These are phyloP conservation scores for Wickerhamomyces subpelliculosus DNA, from an alignment of 805 yeast genomes.

Conservation along the genomic window DNA sequence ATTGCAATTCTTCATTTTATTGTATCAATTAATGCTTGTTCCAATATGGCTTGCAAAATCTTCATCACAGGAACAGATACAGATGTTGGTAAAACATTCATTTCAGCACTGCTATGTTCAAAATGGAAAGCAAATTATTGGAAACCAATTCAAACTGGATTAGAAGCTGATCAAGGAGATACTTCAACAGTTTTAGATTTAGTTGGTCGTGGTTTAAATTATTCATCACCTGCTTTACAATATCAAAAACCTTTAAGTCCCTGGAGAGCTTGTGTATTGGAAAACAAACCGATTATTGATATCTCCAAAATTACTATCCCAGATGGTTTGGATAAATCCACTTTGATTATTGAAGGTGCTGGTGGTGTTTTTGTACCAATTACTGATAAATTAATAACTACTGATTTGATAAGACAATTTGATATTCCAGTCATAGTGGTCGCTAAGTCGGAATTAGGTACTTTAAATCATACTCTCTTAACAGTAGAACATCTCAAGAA, in stretches of 20 bases:
- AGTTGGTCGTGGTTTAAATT: slow-evolving; percentile 4
- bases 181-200: slow-evolving; percentile 11
- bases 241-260: slow-evolving; percentile 23
- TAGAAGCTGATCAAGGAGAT: slow-evolving; percentile 22
- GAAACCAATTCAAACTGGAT: slow-evolving; percentile 27
- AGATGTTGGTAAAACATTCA: slow-evolving; percentile 26
- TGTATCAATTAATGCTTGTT: too few relatives aligned
- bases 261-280: slow-evolving; percentile 19
- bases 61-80: slow-evolving; percentile 28
- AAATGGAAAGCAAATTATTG: slow-evolving; percentile 24
- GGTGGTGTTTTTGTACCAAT: slow-evolving; percentile 25
- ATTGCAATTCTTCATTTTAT: too few relatives aligned
- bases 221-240: slow-evolving; percentile 13
- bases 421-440: slow-evolving; percentile 21
- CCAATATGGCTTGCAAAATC: slow-evolving; percentile 2
- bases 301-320: slow-evolving; percentile 18
- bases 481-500: slow-evolving; percentile 19
- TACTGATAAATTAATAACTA: slow-evolving; percentile 17
- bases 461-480: slow-evolving; percentile 24
- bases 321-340: slow-evolving; percentile 2
- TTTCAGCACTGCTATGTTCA: slow-evolving; percentile 19
- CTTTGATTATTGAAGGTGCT: slow-evolving; percentile 24
- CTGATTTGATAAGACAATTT: slow-evolving; percentile 18
- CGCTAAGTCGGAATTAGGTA: slow-evolving; percentile 24
- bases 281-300: slow-evolving; percentile 11